Conservation (phyloP, 768 basidiomycete species). For the Mycena galopus region DNA sequence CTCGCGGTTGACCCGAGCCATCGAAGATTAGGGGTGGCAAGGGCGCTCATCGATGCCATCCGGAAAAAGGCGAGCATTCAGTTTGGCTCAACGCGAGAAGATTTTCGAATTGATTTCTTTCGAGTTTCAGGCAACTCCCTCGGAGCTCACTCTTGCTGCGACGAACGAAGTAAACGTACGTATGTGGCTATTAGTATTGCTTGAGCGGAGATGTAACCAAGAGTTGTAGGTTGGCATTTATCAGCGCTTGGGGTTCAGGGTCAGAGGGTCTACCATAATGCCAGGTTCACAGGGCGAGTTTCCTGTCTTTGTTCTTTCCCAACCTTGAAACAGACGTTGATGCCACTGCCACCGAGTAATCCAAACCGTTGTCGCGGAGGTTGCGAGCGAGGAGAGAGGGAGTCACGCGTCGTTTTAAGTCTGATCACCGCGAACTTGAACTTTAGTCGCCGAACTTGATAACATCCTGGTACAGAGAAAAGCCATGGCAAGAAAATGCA, state of each 20-base stretch:
- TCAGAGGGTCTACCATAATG: slow-evolving; percentile 29
- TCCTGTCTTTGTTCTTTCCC: slow-evolving; percentile 30
- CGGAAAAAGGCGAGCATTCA: slow-evolving; percentile 14
- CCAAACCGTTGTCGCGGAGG: no score
- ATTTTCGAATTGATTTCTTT: not conserved
- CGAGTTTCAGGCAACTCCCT: slow-evolving; percentile 14
- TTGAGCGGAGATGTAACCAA: not conserved
- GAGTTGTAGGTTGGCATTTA: slow-evolving; percentile 26
- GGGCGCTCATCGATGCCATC: slow-evolving; percentile 30
- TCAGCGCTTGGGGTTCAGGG: slow-evolving; percentile 27
- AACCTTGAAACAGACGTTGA: not conserved
- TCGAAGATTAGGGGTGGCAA: slow-evolving; percentile 24
- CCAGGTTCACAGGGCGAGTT: slow-evolving; percentile 18
- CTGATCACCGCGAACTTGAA: no score
- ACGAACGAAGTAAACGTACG: slow-evolving; percentile 35
- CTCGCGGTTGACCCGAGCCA: slow-evolving; percentile 32
- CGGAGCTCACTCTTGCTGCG: slow-evolving; percentile 28
- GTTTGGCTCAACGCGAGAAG: not conserved
- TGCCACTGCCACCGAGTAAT: not conserved
- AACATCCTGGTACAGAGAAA: no score
- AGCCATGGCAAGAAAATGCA: not conserved
- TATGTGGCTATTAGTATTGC: not conserved
- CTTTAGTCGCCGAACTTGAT: no score
- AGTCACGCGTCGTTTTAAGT: no score
- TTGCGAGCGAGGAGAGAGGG: no score